phyloP scores from a whole-genome alignment of 2,329 filamentous ascomycete genomes.

The Lachnellula arida region DNA sequence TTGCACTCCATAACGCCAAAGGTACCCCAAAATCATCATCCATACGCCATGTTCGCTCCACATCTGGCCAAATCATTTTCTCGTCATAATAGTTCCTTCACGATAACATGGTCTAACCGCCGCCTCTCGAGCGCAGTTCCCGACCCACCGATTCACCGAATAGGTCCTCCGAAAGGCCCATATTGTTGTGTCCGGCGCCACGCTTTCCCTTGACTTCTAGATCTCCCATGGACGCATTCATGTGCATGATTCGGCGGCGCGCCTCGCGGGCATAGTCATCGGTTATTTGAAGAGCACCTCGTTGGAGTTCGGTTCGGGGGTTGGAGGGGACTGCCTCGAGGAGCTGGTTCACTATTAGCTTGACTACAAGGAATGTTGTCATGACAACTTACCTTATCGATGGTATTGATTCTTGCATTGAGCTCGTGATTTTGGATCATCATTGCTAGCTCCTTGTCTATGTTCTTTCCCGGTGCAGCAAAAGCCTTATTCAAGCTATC shows the following conservation, averaged over 20 bases:
- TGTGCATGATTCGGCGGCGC: conserved; percentile 68
- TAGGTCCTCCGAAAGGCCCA: background rate
- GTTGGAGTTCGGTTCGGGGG: conserved; percentile 64
- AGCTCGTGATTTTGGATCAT: conserved; percentile 73
- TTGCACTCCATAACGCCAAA: background rate
- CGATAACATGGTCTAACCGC: background rate
- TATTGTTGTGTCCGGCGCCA: background rate
- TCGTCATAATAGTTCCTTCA: background rate
- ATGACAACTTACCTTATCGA: conserved; percentile 57
- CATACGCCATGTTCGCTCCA: background rate
- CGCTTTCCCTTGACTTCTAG: conserved; percentile 53
- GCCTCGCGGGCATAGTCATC: conserved; percentile 70
- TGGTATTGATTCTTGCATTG: conserved; percentile 77
- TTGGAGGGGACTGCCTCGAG: conserved; percentile 68
- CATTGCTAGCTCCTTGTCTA: conserved; percentile 68
- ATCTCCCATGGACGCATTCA: conserved; percentile 71
- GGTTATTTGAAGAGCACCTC: conserved; percentile 61
- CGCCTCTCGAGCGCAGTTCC: background rate
- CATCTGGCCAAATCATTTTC: background rate
- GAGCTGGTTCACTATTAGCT: conserved; percentile 42
- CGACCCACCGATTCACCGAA: background rate
- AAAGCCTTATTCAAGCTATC: conserved; percentile 76
- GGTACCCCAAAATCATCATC: background rate
- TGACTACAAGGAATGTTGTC: background rate
- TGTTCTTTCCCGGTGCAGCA: conserved; percentile 53